A percentile compares a stretch with the other conserved stretches of the same genome.
These are phyloP conservation scores for Aspergillus nidulans DNA, from an alignment of 495 filamentous ascomycete species.

Conservation along the genomic window DNA sequence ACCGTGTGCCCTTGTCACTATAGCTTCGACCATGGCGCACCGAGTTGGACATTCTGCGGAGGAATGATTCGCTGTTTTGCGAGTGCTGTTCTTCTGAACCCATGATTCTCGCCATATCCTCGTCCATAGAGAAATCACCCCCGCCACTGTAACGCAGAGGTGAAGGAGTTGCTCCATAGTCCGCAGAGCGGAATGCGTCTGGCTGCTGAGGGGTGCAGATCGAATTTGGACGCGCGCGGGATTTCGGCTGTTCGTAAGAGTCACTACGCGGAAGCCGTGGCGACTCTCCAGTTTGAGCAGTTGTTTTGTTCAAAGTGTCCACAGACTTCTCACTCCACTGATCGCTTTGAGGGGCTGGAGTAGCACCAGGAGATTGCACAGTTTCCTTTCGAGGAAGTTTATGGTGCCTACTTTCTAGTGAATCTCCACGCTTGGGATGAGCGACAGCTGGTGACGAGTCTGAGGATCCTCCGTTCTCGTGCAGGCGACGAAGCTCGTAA, in stretches of 20 bases:
- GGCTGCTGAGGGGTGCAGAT: conserved; percentile 41
- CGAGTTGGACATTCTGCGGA: conserved; percentile 85
- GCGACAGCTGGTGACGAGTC: conserved; percentile 36
- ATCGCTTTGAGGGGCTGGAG: conserved; percentile 13
- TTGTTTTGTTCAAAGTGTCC: conserved; percentile 15
- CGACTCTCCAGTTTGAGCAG: conserved; percentile 30
- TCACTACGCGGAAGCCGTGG: conserved; percentile 59
- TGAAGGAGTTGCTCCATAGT: conserved; percentile 55
- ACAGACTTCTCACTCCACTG: conserved; percentile 16
- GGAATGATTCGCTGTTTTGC: conserved; percentile 56
- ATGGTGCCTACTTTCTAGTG: conserved; percentile 40
- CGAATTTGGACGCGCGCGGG: conserved; percentile 48
- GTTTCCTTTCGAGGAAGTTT: conserved; percentile 34
- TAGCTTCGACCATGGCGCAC: conserved; percentile 90
- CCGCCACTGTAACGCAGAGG: conserved; percentile 68
- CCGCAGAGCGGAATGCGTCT: conserved; percentile 31
- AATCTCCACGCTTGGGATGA: conserved; percentile 56
- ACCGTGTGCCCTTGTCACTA: conserved; percentile 60
- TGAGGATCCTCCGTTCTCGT: conserved; percentile 32
- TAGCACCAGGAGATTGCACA: conserved; percentile 24
- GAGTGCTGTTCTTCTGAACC: conserved; percentile 57
- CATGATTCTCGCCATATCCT: conserved; percentile 81
- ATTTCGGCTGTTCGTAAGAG: conserved; percentile 29
- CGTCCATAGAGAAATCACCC: conserved; percentile 82
- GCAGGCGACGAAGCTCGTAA: conserved; percentile 34